Evolutionary conservation across 2,329 filamentous ascomycete species (phyloP), one percentile per base, ranked within the genome.

Genomic region (Xylariaceae sp.): DNA sequence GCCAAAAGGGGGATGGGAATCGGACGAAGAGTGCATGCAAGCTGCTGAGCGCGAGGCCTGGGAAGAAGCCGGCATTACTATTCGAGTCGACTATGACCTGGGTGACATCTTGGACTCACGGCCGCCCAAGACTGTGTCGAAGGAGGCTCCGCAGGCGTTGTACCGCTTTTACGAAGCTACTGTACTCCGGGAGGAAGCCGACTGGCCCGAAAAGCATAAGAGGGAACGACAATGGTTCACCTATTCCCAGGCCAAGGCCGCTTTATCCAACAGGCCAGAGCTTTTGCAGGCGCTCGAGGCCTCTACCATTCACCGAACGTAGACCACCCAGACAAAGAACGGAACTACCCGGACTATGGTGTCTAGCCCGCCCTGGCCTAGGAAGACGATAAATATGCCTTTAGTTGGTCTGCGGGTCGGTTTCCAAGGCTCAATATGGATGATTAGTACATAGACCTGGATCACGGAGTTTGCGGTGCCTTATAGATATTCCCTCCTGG

Each of bases 1-100:
- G 43, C 92, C 92, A 44, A 98, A 98, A 64, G 92, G 92, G 59
- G 92, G 92, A 44, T 98, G 92, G 89, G 92, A 98, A 65, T 83
- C 81, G 23, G 92, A 98, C 64, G 92, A 98, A 67, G 78, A 82
- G 46, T 92, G 86, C 48, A 79, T 84, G 46, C 78, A 90, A 61
- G 86, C 92, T 41, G 92, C 92, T 40, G 66, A 83, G 71, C 71
- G 92, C 52, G 92, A 98, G 65, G 92, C 92, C 45, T 97, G 92
- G 92, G 92, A 97, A 69, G 92, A 97, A 68, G 92, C 89, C 29
- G 92, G 92, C 56, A 94, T 97, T 57, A 73, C 85, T 55, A 85
- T 90, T 64, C 83, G 78, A 43, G 82, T 96, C 62, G 81, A 84
- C 54, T 84, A 83, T 60, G 88, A 95, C 62, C 75, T 98, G 35